Percentiles rank a stretch among this genome's conserved stretches.
Conservation (phyloP, 495 filamentous ascomycete species). For the Articulospora tetracladia region DNA sequence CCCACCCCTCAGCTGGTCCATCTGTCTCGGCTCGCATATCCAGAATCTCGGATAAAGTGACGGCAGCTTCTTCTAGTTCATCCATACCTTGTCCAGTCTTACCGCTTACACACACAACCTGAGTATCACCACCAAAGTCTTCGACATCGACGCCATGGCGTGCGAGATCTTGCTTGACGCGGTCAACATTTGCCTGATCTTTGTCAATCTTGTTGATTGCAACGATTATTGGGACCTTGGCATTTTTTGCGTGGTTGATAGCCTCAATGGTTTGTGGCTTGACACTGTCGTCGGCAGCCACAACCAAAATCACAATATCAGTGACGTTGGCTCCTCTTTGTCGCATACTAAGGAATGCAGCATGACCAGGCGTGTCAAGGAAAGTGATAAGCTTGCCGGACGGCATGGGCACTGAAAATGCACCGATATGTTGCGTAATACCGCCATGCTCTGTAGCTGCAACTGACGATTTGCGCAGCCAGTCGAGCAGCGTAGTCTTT, state of each 20-base stretch:
- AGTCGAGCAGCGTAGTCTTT: conserved; percentile 96
- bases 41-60: conserved; percentile 80
- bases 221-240: conserved; percentile 92
- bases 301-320: conserved; percentile 93
- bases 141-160: conserved; percentile 87
- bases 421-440: conserved; percentile 98
- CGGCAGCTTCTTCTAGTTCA: conserved; percentile 84
- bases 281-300: conserved; percentile 95
- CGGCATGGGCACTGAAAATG: conserved; percentile 89
- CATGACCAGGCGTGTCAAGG: conserved; percentile 94
- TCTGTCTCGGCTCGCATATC: conserved; percentile 79
- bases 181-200: conserved; percentile 68
- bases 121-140: conserved; percentile 92
- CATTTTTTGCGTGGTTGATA: conserved; percentile 87
- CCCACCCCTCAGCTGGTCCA: conserved; percentile 85
- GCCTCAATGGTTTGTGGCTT: conserved; percentile 97
- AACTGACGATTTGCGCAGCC: conserved; percentile 86
- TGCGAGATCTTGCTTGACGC: conserved; percentile 83
- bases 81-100: conserved; percentile 92
- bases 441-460: conserved; percentile 90
- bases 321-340: conserved; percentile 94
- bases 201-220: conserved; percentile 99
- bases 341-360: conserved; percentile 93
- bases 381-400: conserved; percentile 89
- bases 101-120: conserved; percentile 84